Evolutionary conservation across 2,329 filamentous ascomycete species (phyloP).

Genomic region (Microdochium paspali): DNA sequence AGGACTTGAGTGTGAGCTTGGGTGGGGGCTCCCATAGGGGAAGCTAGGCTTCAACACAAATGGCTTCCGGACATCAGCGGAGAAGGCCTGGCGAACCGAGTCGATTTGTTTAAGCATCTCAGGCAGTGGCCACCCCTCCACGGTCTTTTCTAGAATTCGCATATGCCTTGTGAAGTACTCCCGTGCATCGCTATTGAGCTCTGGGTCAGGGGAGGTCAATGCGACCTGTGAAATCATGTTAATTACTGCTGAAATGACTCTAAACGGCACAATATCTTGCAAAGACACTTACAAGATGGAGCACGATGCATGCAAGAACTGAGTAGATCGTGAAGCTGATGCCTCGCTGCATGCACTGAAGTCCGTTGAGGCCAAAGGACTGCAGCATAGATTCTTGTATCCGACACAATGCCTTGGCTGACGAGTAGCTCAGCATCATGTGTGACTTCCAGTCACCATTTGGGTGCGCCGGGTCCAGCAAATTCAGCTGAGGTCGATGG

Average conservation of each 20-base stretch:
- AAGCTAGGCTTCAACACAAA: constrained; percentile 86
- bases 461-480: constrained; percentile 60
- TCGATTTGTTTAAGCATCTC: constrained; percentile 88
- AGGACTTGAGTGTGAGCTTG: constrained; percentile 53
- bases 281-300: constrained; percentile 67
- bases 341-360: constrained; percentile 87
- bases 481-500: constrained; percentile 74
- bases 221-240: constrained; percentile 54
- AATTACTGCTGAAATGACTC: constrained; percentile 2
- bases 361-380: constrained; percentile 66
- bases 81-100: constrained; percentile 82
- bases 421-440: constrained; percentile 76
- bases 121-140: constrained; percentile 74
- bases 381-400: constrained; percentile 76
- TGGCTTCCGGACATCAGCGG: constrained; percentile 71
- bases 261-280: not conserved
- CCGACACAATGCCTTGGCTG: constrained; percentile 77
- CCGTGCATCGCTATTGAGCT: constrained; percentile 73
- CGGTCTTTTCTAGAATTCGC: constrained; percentile 82
- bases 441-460: constrained; percentile 80
- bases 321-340: constrained; percentile 95
- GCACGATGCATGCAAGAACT: constrained; percentile 81
- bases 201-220: constrained; percentile 84
- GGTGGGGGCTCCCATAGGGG: constrained; percentile 72
- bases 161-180: constrained; percentile 91